Base-by-base conservation (phyloP, 202 grass and related monocot species). In the Panicum hallii region DNA sequence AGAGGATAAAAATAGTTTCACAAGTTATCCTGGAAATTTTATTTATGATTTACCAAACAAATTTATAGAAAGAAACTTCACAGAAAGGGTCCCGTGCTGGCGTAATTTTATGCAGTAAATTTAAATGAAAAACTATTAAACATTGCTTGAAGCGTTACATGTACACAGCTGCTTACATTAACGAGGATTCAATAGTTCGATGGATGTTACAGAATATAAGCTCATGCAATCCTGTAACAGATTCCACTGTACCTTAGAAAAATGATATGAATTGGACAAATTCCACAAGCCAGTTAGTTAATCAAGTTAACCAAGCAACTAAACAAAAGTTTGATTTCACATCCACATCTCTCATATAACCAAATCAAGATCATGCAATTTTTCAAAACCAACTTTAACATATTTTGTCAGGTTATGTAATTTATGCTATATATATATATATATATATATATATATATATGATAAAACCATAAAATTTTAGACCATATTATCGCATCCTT, bases 231-330 rank as follows among this genome's bases (percentile, higher is more conserved):
- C 57, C 10, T 64, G 28, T 52, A 38, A 49, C 14, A 44, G 34
- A 23, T 63, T 74, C 56, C 46, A 53, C 53, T 32, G 26, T 50
- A 40, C 47, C 14, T 49, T 79, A 32, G 0, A 36, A 62, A 32
- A 77, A 22, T 76, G 34, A 2, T 53, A 19, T 66, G 44, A 64
- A 62, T 30, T 49, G 28, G 42, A 28, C 22, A 47, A 78, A 78
- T 78, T 63, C 11, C 11, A 17, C 2, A 82, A 42, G 34, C 15
- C 15, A 34, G 20, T 60, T 60, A 47, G 12, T 3, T 43, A 43
- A 41, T 68, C 53, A 77, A 6, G n/a, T 34, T 77, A 53, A 85
- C 70, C 75, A 65, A 47, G 65, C 63, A 87, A 72, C 32, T 32
- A 75, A 50, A 74, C 44, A 81, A 60, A 50, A 67, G 42, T 76